phyloP scores from a whole-genome alignment of 2,329 filamentous ascomycete species.

The Curvularia eragrostidis region DNA sequence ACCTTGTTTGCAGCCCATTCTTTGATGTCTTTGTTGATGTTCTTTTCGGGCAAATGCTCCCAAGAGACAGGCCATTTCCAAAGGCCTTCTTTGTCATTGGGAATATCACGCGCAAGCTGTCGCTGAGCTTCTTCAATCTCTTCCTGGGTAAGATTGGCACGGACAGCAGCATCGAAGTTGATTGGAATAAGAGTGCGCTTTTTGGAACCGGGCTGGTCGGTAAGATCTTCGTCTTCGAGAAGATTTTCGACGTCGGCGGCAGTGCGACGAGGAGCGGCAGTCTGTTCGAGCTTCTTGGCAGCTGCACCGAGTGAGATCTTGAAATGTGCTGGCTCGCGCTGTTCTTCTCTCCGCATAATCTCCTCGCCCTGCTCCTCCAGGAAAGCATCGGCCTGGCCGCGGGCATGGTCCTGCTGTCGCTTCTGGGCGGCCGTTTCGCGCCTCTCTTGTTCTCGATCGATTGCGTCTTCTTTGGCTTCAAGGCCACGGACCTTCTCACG shows the following conservation, averaged over 20 bases:
- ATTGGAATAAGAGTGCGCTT: slow-evolving; percentile 71
- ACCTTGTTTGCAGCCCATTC: slow-evolving; percentile 99
- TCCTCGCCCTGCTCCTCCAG: slow-evolving; percentile 83
- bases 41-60: slow-evolving; percentile 83
- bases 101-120: slow-evolving; percentile 87
- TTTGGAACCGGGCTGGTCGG: slow-evolving; percentile 68
- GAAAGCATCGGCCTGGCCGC: slow-evolving; percentile 89
- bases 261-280: slow-evolving; percentile 70
- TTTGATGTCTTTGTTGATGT: slow-evolving; percentile 84
- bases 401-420: slow-evolving; percentile 77
- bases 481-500: slow-evolving; percentile 74
- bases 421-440: slow-evolving; percentile 73
- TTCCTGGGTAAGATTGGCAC: slow-evolving; percentile 73
- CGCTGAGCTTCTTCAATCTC: slow-evolving; percentile 83
- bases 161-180: slow-evolving; percentile 54
- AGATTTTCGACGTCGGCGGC: slow-evolving; percentile 94
- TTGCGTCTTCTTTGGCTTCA: slow-evolving; percentile 80
- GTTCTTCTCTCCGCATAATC: slow-evolving; percentile 57
- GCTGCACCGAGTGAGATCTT: slow-evolving; percentile 90
- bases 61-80: slow-evolving; percentile 95
- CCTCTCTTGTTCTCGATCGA: slow-evolving; percentile 79
- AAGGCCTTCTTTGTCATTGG: slow-evolving; percentile 80
- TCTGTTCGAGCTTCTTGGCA: slow-evolving; percentile 72
- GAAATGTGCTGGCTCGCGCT: slow-evolving; percentile 71
- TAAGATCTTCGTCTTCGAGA: slow-evolving; percentile 84